phyloP scores from a whole-genome alignment of 768 basidiomycete species.

The Suillus variegatus region DNA sequence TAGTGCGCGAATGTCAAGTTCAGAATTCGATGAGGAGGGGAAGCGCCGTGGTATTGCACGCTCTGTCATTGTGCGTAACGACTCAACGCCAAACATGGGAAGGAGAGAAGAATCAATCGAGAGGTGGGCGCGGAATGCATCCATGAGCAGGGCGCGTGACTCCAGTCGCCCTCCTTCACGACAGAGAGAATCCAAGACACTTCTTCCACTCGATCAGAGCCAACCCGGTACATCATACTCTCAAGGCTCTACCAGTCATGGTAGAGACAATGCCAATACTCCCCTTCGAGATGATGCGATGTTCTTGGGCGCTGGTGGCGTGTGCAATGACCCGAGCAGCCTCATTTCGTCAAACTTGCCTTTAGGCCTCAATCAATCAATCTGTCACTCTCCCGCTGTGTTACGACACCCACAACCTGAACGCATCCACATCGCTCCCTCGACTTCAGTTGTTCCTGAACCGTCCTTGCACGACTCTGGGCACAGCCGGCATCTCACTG shows the following conservation, averaged over 20 bases:
- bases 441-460: slow-evolving; percentile 27
- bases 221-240: slow-evolving; percentile 25
- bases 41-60: slow-evolving; percentile 26
- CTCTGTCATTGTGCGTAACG: slow-evolving; percentile 21
- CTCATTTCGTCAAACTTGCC: slow-evolving; percentile 35
- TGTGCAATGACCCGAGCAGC: slow-evolving; percentile 32
- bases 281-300: slow-evolving; percentile 46
- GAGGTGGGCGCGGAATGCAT: slow-evolving; percentile 33
- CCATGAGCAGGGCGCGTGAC: slow-evolving; percentile 10
- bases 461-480: slow-evolving; percentile 22
- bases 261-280: slow-evolving; percentile 20
- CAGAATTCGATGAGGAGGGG: slow-evolving; percentile 26
- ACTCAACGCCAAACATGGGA: slow-evolving; percentile 21
- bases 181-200: slow-evolving; percentile 17
- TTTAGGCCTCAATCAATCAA: slow-evolving; percentile 29
- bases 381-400: slow-evolving; percentile 16
- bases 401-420: slow-evolving; percentile 35
- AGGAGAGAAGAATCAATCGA: slow-evolving; percentile 35
- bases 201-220: slow-evolving; percentile 16
- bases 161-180: slow-evolving; percentile 30
- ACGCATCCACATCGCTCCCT: slow-evolving; percentile 22
- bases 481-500: slow-evolving; percentile 22
- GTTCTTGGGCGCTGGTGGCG: slow-evolving; percentile 53
- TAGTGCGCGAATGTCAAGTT: slow-evolving; percentile 14
- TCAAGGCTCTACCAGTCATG: slow-evolving; percentile 28